Base-by-base conservation (phyloP, 2,329 filamentous ascomycete genomes). In the Colletotrichum endophyticum region DNA sequence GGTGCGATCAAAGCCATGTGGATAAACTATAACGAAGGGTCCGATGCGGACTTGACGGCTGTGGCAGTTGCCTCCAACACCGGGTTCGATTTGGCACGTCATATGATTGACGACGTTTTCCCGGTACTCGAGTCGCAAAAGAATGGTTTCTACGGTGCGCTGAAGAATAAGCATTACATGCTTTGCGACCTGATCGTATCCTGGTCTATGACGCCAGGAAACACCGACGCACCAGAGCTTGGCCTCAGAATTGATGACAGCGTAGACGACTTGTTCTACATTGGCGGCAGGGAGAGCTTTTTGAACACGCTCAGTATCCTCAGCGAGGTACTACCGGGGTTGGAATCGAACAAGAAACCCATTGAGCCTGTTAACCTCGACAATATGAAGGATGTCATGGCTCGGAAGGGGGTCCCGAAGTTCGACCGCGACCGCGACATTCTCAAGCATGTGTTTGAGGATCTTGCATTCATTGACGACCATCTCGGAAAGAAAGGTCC, bases 41-140 rank as follows among this genome's bases (percentile, higher is more conserved):
- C 39, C 19, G 1, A 28, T 5, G 79, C 84, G 8, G 83, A 86
- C 27, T 73, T 86, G 3, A 77, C 78, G 3, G 80, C 82, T 7
- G 82, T 81, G 2, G 82, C 85, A 25, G 72, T 86, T 19, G 81
- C 84, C 0, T 85, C 85, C 12, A 84, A 87, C 62, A 85, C 84
- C 3, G 84, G 82, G 13, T 80, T 85, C 19, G 79, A 81, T 11
- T 78, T 87, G 1, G 83, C 82, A 2, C 80, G 82, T 6, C 77
- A 79, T 30, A 70, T 85, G 57, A 84, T 82, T 49, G 80, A 84
- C 1, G 81, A 84, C 1, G 79, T 84, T 1, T 12, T 70, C 1
- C 83, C 82, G 2, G 27, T 82, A n/a, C 71, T 85, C 8, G 62
- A 81, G 5, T 28, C 62, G 57, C 57, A 32, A 8, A 30, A 61